A percentile compares a stretch with the other conserved stretches of the same genome.
phyloP scores from a whole-genome alignment of 192 early-diverging fungal species.

The Allomyces javanicus region DNA sequence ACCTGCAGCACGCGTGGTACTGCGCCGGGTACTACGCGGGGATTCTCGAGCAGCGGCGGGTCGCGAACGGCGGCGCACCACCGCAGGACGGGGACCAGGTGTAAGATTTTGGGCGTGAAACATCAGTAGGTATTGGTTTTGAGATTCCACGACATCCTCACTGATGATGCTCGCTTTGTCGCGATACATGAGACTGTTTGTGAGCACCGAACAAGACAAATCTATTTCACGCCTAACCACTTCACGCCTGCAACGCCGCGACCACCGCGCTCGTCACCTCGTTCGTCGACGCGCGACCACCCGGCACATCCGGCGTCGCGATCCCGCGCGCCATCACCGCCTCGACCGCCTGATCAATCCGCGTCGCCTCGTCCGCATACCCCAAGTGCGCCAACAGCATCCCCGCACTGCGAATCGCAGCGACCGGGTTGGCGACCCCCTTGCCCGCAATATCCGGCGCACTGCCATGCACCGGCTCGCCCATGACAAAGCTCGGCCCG shows the following conservation, averaged over 20 bases:
- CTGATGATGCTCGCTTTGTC: no score
- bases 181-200: no score
- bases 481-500: conserved; percentile 84
- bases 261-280: conserved; percentile 66
- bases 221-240: no score
- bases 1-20: no score
- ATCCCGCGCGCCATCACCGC: conserved; percentile 41
- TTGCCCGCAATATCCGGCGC: conserved; percentile 96
- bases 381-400: conserved; percentile 79
- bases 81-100: no score
- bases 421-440: conserved; percentile 90
- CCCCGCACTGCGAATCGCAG: conserved; percentile 82
- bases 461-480: conserved; percentile 90
- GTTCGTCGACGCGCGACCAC: conserved; percentile 62
- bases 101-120: no score
- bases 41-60: no score
- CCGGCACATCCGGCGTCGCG: conserved; percentile 65
- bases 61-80: no score
- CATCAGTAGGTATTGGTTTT: no score
- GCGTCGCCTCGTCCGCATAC: conserved; percentile 41
- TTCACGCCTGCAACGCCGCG: background rate
- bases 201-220: no score
- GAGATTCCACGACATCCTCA: no score
- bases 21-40: no score
- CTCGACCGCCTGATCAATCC: conserved; percentile 75